These are phyloP conservation scores for Termitomyces sp. DNA, from an alignment of 768 basidiomycete species.

Conservation along the genomic window DNA sequence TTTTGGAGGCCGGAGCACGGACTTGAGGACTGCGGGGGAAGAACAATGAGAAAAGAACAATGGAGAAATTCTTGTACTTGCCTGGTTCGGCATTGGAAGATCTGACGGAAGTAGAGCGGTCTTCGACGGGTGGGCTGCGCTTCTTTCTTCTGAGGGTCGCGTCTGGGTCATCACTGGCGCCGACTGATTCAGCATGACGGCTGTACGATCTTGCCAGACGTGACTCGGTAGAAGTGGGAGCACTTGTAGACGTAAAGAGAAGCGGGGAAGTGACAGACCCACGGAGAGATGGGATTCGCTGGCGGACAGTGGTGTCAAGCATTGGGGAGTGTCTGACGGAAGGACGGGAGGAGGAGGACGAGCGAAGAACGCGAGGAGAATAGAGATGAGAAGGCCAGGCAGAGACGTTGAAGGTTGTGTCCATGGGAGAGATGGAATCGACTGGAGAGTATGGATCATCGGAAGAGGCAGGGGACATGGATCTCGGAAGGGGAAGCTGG, in stretches of 20 bases:
- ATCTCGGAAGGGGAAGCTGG: conserved; percentile 39
- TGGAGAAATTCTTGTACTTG: conserved; percentile 19
- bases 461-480: conserved; percentile 42
- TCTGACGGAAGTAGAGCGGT: conserved; percentile 13
- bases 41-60: conserved; percentile 2
- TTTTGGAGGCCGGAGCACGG: conserved; percentile 80
- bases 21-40: conserved; percentile 53
- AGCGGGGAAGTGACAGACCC: conserved; percentile 43
- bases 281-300: conserved; percentile 36
- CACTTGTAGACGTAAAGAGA: conserved; percentile 67
- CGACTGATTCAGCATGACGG: conserved; percentile 47
- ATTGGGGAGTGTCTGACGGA: conserved; percentile 45
- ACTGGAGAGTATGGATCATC: conserved; percentile 39
- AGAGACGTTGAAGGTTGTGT: conserved; percentile 39
- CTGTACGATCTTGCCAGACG: conserved; percentile 54
- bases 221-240: conserved; percentile 50
- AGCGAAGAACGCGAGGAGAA: conserved; percentile 41
- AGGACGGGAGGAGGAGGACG: conserved; percentile 33
- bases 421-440: conserved; percentile 55
- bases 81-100: conserved; percentile 38
- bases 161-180: conserved; percentile 54
- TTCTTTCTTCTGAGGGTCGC: conserved; percentile 68
- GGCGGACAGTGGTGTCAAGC: conserved; percentile 32
- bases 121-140: conserved; percentile 33
- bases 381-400: conserved; percentile 64